A percentile compares a stretch with the other conserved stretches of the same genome.
Evolutionary conservation across 2,329 filamentous ascomycete genomes (phyloP).

Genomic region (Epichloe scottii): DNA sequence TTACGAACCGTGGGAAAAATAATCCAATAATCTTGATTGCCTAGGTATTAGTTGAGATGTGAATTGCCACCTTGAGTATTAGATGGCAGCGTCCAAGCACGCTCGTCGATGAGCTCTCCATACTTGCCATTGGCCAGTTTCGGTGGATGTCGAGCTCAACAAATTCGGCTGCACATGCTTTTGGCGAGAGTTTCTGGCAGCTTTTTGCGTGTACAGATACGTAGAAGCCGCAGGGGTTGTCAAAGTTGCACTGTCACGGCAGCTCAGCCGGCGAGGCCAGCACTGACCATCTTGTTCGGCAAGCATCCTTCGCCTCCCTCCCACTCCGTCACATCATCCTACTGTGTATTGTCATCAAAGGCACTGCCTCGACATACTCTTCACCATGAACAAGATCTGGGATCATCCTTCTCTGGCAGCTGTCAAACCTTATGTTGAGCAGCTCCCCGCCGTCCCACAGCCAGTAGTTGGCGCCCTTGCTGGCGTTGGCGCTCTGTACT

Average conservation of each 20-base stretch:
- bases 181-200: too few relatives aligned
- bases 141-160: slow-evolving; percentile 4
- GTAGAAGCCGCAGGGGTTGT: background rate
- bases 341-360: background rate
- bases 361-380: background rate
- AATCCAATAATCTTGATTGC: too few relatives aligned
- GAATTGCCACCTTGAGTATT: too few relatives aligned
- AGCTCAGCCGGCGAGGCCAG: too few relatives aligned
- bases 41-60: too few relatives aligned
- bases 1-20: too few relatives aligned
- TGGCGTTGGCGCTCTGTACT: slow-evolving; percentile 44
- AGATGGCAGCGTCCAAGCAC: too few relatives aligned
- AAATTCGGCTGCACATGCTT: slow-evolving; percentile 2
- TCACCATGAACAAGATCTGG: slow-evolving; percentile 17
- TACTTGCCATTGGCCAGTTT: background rate
- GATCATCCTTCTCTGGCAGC: slow-evolving; percentile 4
- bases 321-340: background rate
- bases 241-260: background rate
- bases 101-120: background rate
- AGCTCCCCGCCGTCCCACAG: slow-evolving; percentile 26
- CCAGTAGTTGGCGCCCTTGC: slow-evolving; percentile 34
- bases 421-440: slow-evolving; percentile 11
- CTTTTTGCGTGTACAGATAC: too few relatives aligned
- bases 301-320: background rate
- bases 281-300: too few relatives aligned